Evolutionary conservation across 768 basidiomycete species (phyloP).

Genomic region (Suillus decipiens): DNA sequence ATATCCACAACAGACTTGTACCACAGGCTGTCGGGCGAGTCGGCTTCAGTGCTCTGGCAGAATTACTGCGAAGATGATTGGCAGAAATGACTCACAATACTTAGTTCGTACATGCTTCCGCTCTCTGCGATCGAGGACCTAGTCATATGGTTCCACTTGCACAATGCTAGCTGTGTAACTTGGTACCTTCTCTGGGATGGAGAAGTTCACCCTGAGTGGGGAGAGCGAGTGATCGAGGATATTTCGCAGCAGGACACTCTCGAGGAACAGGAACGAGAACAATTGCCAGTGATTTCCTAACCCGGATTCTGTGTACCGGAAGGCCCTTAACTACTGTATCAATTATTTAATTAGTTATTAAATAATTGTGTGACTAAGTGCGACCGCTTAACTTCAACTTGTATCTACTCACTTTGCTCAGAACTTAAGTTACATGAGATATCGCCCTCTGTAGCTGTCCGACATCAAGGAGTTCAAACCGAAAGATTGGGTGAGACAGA

Average conservation of each 20-base stretch:
- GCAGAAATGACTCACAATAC: background rate
- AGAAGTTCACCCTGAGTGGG: background rate
- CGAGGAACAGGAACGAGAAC: background rate
- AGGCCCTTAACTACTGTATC: no score
- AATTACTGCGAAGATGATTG: background rate
- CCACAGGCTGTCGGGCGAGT: background rate
- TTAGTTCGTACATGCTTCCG: background rate
- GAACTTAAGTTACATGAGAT: no score
- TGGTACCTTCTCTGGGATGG: background rate
- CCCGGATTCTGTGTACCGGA: background rate
- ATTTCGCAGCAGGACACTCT: background rate
- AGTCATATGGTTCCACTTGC: background rate
- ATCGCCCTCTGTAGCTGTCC: no score
- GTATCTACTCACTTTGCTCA: no score
- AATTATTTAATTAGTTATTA: no score
- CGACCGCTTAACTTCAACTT: no score
- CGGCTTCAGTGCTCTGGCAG: background rate
- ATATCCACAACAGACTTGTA: background rate
- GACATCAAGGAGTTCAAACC: background rate
- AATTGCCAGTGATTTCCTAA: background rate
- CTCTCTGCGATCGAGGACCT: background rate
- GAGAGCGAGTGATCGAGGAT: background rate
- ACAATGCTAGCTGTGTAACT: background rate
- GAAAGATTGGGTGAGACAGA: background rate
- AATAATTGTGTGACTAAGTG: no score